phyloP scores from a whole-genome alignment of 768 basidiomycete genomes.

The Pisolithus microcarpus region DNA sequence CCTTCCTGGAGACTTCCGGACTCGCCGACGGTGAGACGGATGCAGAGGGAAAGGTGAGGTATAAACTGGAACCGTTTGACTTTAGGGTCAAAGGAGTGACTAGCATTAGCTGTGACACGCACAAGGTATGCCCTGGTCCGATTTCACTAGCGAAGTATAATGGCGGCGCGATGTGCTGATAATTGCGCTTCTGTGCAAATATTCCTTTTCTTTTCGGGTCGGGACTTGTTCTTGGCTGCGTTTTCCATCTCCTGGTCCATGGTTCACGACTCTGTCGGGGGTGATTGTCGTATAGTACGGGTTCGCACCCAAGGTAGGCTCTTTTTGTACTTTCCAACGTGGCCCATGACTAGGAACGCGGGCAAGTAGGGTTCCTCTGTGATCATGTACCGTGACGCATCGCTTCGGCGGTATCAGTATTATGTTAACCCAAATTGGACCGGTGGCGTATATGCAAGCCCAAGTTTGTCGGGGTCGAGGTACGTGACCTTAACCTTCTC shows the following conservation, averaged over 20 bases:
- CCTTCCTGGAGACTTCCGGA: conserved; percentile 80
- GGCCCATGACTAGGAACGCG: background rate
- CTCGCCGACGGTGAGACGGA: conserved; percentile 45
- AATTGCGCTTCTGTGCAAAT: background rate
- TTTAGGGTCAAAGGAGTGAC: conserved; percentile 90
- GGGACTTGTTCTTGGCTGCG: background rate
- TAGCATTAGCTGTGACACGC: conserved; percentile 91
- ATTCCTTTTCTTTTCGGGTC: too few relatives aligned
- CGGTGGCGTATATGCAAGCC: conserved; percentile 87
- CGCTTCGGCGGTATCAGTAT: conserved; percentile 77
- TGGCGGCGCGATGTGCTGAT: background rate
- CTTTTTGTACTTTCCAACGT: background rate
- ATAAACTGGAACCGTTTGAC: conserved; percentile 70
- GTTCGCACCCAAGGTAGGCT: conserved; percentile 79
- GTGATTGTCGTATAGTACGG: conserved; percentile 54
- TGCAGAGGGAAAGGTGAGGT: conserved; percentile 34
- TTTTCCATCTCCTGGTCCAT: background rate
- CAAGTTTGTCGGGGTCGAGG: conserved; percentile 87
- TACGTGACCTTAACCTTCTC: conserved; percentile 27
- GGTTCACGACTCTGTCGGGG: background rate
- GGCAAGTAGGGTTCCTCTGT: conserved; percentile 72
- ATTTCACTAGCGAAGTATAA: background rate
- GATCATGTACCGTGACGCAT: conserved; percentile 84
- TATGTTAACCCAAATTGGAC: conserved; percentile 79
- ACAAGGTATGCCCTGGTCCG: conserved; percentile 52